Percentiles rank a stretch among this genome's conserved stretches.
Evolutionary conservation across 2,329 filamentous ascomycete species (phyloP).

Genomic region (Cyanodermella asteris): DNA sequence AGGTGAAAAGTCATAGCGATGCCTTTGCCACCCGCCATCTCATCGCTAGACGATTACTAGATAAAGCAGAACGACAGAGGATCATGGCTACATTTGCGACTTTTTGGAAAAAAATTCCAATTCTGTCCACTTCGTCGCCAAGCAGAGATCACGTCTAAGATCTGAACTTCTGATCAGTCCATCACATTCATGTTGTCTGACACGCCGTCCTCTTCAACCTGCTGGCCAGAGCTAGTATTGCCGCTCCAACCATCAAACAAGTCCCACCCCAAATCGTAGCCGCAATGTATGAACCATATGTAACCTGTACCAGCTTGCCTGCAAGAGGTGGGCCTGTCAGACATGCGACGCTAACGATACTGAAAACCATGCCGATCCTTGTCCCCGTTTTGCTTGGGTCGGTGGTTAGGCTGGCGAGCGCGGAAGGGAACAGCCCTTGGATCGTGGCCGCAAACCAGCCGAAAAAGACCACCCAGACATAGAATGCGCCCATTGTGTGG

Average conservation of each 20-base stretch:
- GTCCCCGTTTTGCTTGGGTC: constrained; percentile 2
- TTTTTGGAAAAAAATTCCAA: no score
- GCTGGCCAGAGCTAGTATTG: background rate
- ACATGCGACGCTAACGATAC: background rate
- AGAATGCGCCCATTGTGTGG: constrained; percentile 17
- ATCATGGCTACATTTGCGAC: no score
- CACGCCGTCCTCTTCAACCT: no score
- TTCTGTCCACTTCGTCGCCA: no score
- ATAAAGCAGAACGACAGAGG: no score
- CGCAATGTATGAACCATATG: background rate
- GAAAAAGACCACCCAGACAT: constrained; percentile 21
- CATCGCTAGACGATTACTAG: no score
- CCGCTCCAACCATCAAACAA: background rate
- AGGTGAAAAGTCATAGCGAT: no score
- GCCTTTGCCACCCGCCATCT: no score
- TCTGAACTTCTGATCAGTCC: no score
- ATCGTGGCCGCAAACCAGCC: constrained; percentile 30
- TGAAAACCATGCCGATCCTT: constrained; percentile 4
- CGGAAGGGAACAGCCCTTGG: constrained; percentile 17
- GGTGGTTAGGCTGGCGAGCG: background rate
- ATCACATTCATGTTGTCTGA: no score
- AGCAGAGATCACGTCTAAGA: no score
- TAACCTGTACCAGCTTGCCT: constrained; percentile 1
- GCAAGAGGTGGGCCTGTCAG: constrained; percentile 2
- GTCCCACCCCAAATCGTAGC: constrained; percentile 2